Evolutionary conservation across 306 rosid species (phyloP).

Genomic region (Citrullus colocynthis): DNA sequence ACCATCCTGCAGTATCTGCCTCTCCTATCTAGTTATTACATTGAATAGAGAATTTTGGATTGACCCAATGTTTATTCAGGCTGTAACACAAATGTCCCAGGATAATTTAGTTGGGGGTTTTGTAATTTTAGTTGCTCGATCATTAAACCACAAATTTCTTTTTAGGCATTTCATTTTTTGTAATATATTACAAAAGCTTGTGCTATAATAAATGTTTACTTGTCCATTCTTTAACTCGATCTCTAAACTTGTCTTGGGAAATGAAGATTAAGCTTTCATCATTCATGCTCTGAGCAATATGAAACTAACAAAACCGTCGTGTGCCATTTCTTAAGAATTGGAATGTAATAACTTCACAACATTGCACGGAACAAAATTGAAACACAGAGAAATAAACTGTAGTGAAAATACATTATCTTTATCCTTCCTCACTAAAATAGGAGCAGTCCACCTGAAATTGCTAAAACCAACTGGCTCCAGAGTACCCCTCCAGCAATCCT

Average conservation of each 20-base stretch:
- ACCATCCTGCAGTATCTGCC: constrained; percentile 5
- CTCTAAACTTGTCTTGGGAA: neutral
- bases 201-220: neutral
- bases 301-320: neutral
- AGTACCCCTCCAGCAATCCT: constrained; percentile 39
- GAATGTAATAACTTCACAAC: neutral
- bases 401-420: neutral
- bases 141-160: constrained; percentile 10
- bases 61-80: neutral
- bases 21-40: neutral
- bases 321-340: neutral
- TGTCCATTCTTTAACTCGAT: neutral
- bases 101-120: constrained; percentile 32
- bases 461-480: constrained; percentile 42
- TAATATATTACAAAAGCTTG: constrained; percentile 4
- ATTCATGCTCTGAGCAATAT: neutral
- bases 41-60: neutral
- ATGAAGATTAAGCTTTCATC: neutral
- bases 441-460: constrained; percentile 34
- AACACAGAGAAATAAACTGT: neutral
- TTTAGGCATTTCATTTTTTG: neutral
- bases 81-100: constrained; percentile 4
- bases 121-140: constrained; percentile 32
- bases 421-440: constrained; percentile 33
- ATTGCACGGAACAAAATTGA: constrained; percentile 4